A percentile compares a stretch with the other conserved stretches of the same genome.
Evolutionary conservation across 805 yeast genomes (phyloP).

Genomic region (Starmera pachycereana): DNA sequence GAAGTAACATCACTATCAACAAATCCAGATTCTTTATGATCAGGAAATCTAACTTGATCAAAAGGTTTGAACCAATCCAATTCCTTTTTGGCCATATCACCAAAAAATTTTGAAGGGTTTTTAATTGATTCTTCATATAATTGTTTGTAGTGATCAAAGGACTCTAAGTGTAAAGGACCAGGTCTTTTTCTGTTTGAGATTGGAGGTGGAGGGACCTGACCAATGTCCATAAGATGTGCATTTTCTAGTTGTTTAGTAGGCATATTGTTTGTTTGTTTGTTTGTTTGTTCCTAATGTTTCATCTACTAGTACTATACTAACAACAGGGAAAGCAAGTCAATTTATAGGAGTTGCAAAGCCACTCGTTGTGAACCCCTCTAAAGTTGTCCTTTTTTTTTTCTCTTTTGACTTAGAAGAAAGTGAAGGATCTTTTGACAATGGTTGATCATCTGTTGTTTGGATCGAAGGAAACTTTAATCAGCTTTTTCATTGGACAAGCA

Average conservation of each 20-base stretch:
- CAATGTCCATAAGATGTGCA: conserved; percentile 11
- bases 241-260: conserved; percentile 4
- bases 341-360: too few relatives aligned
- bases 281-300: not conserved
- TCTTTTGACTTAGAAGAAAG: too few relatives aligned
- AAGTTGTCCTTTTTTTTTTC: too few relatives aligned
- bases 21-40: conserved; percentile 32
- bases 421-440: too few relatives aligned
- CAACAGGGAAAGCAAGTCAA: too few relatives aligned
- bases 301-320: not conserved
- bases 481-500: too few relatives aligned
- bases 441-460: too few relatives aligned
- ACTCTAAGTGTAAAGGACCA: conserved; percentile 37
- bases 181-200: conserved; percentile 1
- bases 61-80: conserved; percentile 78
- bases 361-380: too few relatives aligned
- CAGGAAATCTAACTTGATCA: conserved; percentile 31
- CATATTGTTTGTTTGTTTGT: not conserved
- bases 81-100: conserved; percentile 60
- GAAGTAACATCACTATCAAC: conserved; percentile 72
- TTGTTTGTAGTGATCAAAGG: conserved; percentile 56
- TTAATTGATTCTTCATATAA: conserved; percentile 67
- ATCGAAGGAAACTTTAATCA: too few relatives aligned
- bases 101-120: conserved; percentile 75
- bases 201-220: conserved; percentile 6